phyloP scores from a whole-genome alignment of 495 filamentous ascomycete species.

The Penicillium herquei region DNA sequence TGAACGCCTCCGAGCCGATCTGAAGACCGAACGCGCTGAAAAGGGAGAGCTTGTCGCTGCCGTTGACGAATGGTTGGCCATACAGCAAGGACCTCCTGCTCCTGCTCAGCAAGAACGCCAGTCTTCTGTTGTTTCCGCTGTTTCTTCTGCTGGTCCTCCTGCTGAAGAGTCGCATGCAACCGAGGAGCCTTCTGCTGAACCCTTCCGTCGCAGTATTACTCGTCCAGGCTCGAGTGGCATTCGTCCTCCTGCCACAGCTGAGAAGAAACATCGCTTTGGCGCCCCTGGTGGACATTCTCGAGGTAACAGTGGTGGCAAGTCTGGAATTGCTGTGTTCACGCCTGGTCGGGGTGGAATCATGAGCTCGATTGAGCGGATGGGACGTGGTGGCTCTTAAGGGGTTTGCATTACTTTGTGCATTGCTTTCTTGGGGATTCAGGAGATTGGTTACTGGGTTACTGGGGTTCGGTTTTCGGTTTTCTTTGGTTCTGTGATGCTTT shows the following conservation, averaged over 20 bases:
- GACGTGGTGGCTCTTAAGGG: slow-evolving; percentile 35
- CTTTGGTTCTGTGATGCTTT: slow-evolving; percentile 6
- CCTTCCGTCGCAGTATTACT: slow-evolving; percentile 25
- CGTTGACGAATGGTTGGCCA: slow-evolving; percentile 83
- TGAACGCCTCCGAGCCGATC: slow-evolving; percentile 56
- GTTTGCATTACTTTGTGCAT: not conserved
- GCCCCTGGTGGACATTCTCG: slow-evolving; percentile 33
- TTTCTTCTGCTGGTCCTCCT: slow-evolving; percentile 16
- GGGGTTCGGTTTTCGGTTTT: not conserved
- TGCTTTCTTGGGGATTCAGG: too few species aligned
- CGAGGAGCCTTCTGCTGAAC: slow-evolving; percentile 21
- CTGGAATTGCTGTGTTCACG: slow-evolving; percentile 44
- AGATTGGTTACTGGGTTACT: not conserved
- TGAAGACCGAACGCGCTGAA: slow-evolving; percentile 78
- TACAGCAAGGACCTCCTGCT: slow-evolving; percentile 40
- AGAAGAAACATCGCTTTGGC: slow-evolving; percentile 36
- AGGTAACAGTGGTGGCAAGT: slow-evolving; percentile 41
- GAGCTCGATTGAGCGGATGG: slow-evolving; percentile 72
- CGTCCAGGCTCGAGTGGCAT: slow-evolving; percentile 31
- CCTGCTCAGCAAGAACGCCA: slow-evolving; percentile 14
- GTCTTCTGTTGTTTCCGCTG: slow-evolving; percentile 20
- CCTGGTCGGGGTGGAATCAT: slow-evolving; percentile 61
- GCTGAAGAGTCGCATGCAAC: slow-evolving; percentile 15
- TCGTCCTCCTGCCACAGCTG: slow-evolving; percentile 33
- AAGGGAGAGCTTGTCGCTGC: slow-evolving; percentile 92